Evolutionary conservation across 345 rosid species (phyloP), one percentile per base, ranked within the genome.

Genomic region (Pugionium dolabratum): DNA sequence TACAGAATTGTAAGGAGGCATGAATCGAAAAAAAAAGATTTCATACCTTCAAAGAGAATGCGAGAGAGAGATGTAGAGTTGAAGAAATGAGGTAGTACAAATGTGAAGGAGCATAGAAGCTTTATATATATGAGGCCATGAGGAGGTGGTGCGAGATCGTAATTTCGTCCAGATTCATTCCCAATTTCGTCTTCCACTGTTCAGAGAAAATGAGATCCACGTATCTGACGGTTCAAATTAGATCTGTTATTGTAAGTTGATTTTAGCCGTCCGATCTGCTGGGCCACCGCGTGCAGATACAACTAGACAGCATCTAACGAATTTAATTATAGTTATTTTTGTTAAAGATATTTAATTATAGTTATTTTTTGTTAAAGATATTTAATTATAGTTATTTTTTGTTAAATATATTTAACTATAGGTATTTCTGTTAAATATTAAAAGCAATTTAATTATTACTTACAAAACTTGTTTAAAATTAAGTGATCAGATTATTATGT

Each of bases 131-230:
- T 1, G 51, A 55, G 53, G 34, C 33, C 1, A 1, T 3, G 54
- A 67, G 10, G 50, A 4, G 47, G 53, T 32, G 47, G 53, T 32
- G 62, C 27, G 59, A 53, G 67, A 66, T 73, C 62, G 72, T 73
- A 66, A 73, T 51, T 66, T 66, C 61, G 62, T 52, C 72, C 54
- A 73, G 67, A 66, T 73, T 73, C 62, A 66, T 66, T 59, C 76
- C 64, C 33, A 49, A 8, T 71, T 49, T 62, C 75, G 45, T 54
- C 11, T 46, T 31, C 26, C 9, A 29, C 6, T 53, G 54, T 70
- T 54, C 28, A 57, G 18, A 55, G 37, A 55, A 34, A 63, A 6
- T 52, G 62, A 72, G 76, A 66, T 73, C 72, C 10, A 53, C 7
- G 44, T 1, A 73, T 52, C 44, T 25, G 37, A 73, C 76, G 76